phyloP scores from a whole-genome alignment of 164 flowering plant genomes.

The Platanus orientalis region DNA sequence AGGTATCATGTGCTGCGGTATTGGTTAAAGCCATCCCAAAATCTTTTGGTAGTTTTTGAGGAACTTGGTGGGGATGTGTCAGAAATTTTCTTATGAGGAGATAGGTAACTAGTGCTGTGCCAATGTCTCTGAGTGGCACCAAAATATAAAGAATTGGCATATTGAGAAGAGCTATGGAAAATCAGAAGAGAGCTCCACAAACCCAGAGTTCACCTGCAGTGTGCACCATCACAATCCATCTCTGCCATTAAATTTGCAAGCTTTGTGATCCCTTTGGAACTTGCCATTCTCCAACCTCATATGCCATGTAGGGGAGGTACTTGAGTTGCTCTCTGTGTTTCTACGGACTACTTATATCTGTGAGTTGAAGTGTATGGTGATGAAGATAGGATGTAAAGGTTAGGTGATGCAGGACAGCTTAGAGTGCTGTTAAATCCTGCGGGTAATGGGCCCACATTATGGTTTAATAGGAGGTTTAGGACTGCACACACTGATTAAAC shows the following conservation, averaged over 20 bases:
- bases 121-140: constrained; percentile 81
- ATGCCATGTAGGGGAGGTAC: constrained; percentile 66
- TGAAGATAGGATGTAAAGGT: too few relatives aligned
- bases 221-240: constrained; percentile 67
- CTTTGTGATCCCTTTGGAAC: constrained; percentile 87
- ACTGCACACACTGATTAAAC: too few relatives aligned
- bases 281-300: constrained; percentile 81
- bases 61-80: constrained; percentile 82
- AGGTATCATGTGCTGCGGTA: constrained; percentile 95
- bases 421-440: too few relatives aligned
- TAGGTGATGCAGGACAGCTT: too few relatives aligned
- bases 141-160: constrained; percentile 74
- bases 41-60: constrained; percentile 74
- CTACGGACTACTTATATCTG: neutral
- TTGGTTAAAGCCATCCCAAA: constrained; percentile 68
- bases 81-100: constrained; percentile 66
- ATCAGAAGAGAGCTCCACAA: constrained; percentile 52
- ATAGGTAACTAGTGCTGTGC: constrained; percentile 70
- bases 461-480: too few relatives aligned
- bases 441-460: too few relatives aligned
- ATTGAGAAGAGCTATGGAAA: constrained; percentile 67
- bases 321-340: neutral
- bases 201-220: constrained; percentile 76
- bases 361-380: too few relatives aligned
- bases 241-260: constrained; percentile 95